Base-by-base conservation (phyloP, 257 asterid genomes). In the Eucommia ulmoides region DNA sequence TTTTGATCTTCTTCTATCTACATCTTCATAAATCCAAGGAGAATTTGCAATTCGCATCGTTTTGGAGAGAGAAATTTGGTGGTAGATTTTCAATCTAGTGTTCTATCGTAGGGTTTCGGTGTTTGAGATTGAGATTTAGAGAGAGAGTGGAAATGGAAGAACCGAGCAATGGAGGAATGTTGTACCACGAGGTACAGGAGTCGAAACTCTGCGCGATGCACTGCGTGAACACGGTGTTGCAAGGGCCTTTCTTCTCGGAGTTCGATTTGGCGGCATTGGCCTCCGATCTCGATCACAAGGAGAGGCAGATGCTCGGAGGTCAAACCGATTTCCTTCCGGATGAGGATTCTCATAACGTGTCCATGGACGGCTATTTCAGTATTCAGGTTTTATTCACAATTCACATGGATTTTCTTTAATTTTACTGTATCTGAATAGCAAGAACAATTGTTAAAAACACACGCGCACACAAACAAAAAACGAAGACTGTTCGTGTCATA, bases 171-270 rank as follows among this genome's bases (percentile, higher is more conserved):
- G 95, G 95, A 0, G 97, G 96, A 19, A 62, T 91, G 88, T 69
- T 91, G 93, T 91, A 91, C 94, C 99, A 91, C 58, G 99, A 91
- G 81, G 95, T 91, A 68, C 99, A 91, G 65, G 99, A 91, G 74
- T 86, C 97, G 63, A 86, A 86, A 88, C 94, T 91, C 20, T 91
- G 99, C 73, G 97, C 95, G 3, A 93, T 86, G 62, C 99, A 91
- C 67, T 91, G 99, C 75, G 97, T 86, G 22, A 91, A 86, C 78
- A 83, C 99, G 48, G 97, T 75, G 59, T 60, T 91, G 80, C 99
- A 91, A 61, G 97, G 99, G 4, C 97, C 96, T 0, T 86, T 86
- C 46, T 86, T 91, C 70, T 86, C 99, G 35, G 99, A 91, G 76
- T 77, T 91, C 70, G 99, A 91, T 81, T 86, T 91, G 71, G 99